Evolutionary conservation across 2,329 filamentous ascomycete genomes (phyloP), one percentile per base, ranked within the genome.

Genomic region (Orbilia ellipsospora): DNA sequence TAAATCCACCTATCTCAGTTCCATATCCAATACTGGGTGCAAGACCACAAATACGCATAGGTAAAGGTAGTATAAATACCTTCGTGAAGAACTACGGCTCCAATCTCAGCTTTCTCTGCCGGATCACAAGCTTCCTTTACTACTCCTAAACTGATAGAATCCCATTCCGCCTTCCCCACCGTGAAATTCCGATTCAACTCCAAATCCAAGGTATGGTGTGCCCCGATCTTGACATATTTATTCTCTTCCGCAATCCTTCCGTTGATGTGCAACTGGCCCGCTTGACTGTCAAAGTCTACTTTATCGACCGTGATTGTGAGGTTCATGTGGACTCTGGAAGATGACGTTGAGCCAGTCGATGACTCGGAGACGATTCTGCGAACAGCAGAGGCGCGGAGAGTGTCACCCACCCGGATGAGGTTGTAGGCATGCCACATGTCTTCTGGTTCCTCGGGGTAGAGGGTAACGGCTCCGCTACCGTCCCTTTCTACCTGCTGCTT

Each of bases 31-130:
- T 23, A 4, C 23, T 23, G 48, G 12, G n/a, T 20, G 23, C 40
- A 62, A n/a, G n/a, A 36, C 20, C 45, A 51, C 18, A 2, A 23
- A 8, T 16, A n/a, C 18, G 7, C 45, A n/a, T 18, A 8, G 45
- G 8, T n/a, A 16, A 16, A 8, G 18, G 10, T 20, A 20, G 18
- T 12, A 48, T 8, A 12, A 26, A 48, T 44, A 15, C 92, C 91
- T 80, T 98, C 94, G 80, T 96, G 92, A 91, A 99, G 94, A 23
- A 98, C 92, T 0, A 98, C 90, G 0, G 95, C 94, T 66, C 93
- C 92, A 16, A 96, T 87, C 77, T 94, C 91, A 0, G 93, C 93
- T 77, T 91, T 89, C 80, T 90, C 90, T 78, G 92, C 90, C 78
- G 92, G 89, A 79, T 92, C 90, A 13, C 94, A 86, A 0, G 93